Percentiles rank a stretch among this genome's conserved stretches.
phyloP scores from a whole-genome alignment of 2,329 filamentous ascomycete genomes.

The Penicillium thymicola region DNA sequence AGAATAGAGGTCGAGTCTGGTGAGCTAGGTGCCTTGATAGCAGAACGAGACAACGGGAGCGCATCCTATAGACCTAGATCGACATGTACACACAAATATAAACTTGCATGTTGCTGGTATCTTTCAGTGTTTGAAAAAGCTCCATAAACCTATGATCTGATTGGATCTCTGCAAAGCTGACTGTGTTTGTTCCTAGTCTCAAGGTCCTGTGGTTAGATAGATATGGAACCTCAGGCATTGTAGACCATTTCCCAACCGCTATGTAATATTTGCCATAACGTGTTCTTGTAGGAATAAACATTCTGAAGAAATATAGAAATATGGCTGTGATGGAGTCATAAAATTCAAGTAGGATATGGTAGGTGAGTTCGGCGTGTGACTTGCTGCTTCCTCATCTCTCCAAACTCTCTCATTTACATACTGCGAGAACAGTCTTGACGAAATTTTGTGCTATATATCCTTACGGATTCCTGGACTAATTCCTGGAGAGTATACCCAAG shows the following conservation, averaged over 20 bases:
- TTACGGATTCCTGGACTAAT: constrained; percentile 1
- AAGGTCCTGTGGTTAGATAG: neutral
- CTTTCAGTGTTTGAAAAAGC: too few species aligned
- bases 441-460: neutral
- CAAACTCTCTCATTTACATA: neutral
- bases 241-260: neutral
- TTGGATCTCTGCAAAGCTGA: neutral
- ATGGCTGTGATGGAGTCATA: neutral
- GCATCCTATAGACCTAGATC: constrained; percentile 16
- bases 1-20: neutral
- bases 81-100: constrained; percentile 16
- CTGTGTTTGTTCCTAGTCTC: neutral
- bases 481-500: constrained; percentile 2
- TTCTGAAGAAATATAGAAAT: neutral
- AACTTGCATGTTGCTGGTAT: constrained; percentile 20
- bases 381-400: neutral
- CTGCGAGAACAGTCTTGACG: neutral
- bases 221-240: neutral
- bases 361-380: neutral
- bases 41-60: constrained; percentile 3
- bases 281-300: neutral
- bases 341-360: neutral
- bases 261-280: neutral
- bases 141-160: neutral
- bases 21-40: neutral